These are phyloP conservation scores for Salix viminalis DNA, from an alignment of 345 rosid species.

Conservation along the genomic window DNA sequence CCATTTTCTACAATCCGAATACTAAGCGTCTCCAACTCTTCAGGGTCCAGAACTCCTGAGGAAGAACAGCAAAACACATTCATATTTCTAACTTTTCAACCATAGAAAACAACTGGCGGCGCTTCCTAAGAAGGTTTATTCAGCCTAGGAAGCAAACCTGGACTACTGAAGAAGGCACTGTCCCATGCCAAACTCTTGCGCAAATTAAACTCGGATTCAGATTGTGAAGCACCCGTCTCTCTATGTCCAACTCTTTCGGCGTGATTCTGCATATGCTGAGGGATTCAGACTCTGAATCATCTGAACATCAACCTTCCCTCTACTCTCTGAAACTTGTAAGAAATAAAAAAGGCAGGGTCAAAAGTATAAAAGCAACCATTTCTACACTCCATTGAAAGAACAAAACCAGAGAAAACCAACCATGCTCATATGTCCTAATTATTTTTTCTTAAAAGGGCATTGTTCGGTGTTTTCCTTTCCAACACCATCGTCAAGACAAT, in stretches of 20 bases:
- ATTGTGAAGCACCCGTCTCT: neutral
- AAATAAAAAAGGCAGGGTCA: neutral
- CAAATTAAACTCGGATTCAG: conserved; percentile 19
- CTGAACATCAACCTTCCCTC: conserved; percentile 21
- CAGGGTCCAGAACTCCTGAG: conserved; percentile 58
- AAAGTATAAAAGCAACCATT: neutral
- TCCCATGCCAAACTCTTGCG: conserved; percentile 80
- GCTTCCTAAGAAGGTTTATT: neutral
- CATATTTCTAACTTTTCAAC: neutral
- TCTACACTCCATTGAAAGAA: neutral
- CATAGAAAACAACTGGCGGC: neutral
- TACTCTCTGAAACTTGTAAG: conserved; percentile 1
- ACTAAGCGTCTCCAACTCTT: conserved; percentile 48
- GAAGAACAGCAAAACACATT: neutral
- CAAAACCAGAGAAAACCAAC: neutral
- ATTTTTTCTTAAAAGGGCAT: neutral
- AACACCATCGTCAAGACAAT: neutral
- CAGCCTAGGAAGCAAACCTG: conserved; percentile 32
- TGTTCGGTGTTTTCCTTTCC: neutral
- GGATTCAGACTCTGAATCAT: neutral
- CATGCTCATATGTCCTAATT: neutral
- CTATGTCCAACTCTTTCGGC: neutral
- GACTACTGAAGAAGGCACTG: conserved; percentile 58
- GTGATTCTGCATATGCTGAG: neutral
- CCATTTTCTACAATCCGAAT: conserved; percentile 20